These are phyloP conservation scores for Saccharomycopsis fermentans DNA, from an alignment of 805 yeast genomes.

Conservation along the genomic window DNA sequence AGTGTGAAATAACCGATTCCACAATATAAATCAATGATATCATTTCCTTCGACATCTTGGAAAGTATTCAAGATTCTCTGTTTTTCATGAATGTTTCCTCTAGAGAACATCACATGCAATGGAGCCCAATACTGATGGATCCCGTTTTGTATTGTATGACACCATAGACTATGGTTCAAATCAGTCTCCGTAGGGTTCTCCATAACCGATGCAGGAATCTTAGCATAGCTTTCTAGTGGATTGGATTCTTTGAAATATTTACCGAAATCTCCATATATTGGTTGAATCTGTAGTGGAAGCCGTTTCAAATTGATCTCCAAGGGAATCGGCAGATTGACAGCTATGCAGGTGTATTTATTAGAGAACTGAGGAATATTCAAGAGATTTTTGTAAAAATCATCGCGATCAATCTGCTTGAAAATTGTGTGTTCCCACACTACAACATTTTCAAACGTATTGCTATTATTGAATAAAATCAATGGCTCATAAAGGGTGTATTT, in stretches of 20 bases:
- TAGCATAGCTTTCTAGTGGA: background rate
- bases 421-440: slow-evolving; percentile 9
- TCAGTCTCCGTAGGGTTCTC: slow-evolving; percentile 34
- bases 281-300: slow-evolving; percentile 49
- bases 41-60: slow-evolving; percentile 28
- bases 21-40: slow-evolving; percentile 61
- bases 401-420: slow-evolving; percentile 13
- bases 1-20: slow-evolving; percentile 83
- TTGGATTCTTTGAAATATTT: slow-evolving; percentile 25
- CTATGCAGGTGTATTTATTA: slow-evolving; percentile 43
- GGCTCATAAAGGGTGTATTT: slow-evolving; percentile 62
- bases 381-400: slow-evolving; percentile 18
- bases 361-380: slow-evolving; percentile 18
- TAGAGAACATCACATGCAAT: slow-evolving; percentile 70
- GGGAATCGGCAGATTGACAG: slow-evolving; percentile 58
- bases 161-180: slow-evolving; percentile 58
- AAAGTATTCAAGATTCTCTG: slow-evolving; percentile 44
- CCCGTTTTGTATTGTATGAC: slow-evolving; percentile 59
- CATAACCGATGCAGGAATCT: slow-evolving; percentile 17
- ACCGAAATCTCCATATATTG: slow-evolving; percentile 62
- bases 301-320: slow-evolving; percentile 29
- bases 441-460: slow-evolving; percentile 21
- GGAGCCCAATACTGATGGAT: slow-evolving; percentile 81
- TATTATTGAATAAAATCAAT: slow-evolving; percentile 41
- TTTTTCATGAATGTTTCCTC: slow-evolving; percentile 82